Evolutionary conservation across 2,329 filamentous ascomycete genomes (phyloP).

Genomic region (Chalara sp.): DNA sequence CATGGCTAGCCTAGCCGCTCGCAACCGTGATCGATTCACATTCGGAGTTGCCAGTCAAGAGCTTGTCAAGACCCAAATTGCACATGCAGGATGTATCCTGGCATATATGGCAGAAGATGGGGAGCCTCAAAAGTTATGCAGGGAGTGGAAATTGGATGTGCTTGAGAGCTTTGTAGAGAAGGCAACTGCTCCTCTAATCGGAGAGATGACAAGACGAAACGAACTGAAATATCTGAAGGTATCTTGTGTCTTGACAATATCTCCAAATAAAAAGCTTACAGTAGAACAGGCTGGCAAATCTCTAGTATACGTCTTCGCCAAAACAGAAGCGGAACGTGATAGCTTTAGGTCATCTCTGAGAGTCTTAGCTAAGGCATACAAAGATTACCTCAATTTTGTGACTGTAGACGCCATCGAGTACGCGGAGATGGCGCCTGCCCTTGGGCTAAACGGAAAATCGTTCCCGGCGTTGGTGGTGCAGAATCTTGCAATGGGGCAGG

Average conservation of each 20-base stretch:
- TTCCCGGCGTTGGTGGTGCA: conserved; percentile 35
- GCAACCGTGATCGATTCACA: conserved; percentile 34
- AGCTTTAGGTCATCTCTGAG: conserved; percentile 30
- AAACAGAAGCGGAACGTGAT: conserved; percentile 25
- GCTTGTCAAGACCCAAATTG: conserved; percentile 12
- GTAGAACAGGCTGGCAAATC: conserved; percentile 31
- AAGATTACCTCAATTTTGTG: conserved; percentile 41
- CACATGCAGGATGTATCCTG: conserved; percentile 4
- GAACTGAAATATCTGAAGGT: conserved; percentile 37
- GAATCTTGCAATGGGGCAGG: conserved; percentile 37
- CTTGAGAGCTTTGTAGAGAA: conserved; percentile 32
- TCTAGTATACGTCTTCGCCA: conserved; percentile 32
- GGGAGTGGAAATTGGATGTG: conserved; percentile 27
- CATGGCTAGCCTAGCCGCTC: conserved; percentile 29
- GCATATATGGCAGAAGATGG: conserved; percentile 38
- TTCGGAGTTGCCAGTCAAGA: conserved; percentile 30
- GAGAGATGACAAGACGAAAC: conserved; percentile 37
- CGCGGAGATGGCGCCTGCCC: conserved; percentile 32
- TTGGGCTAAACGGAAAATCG: conserved; percentile 30
- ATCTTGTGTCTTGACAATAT: conserved; percentile 4
- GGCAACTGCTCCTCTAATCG: conserved; percentile 35
- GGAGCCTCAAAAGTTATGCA: conserved; percentile 24
- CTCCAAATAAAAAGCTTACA: neutral
- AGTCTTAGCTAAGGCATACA: conserved; percentile 37
- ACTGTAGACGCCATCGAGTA: conserved; percentile 41